phyloP scores from a whole-genome alignment of 352 stramenopile species.

The Globisporangium heterothallicum region DNA sequence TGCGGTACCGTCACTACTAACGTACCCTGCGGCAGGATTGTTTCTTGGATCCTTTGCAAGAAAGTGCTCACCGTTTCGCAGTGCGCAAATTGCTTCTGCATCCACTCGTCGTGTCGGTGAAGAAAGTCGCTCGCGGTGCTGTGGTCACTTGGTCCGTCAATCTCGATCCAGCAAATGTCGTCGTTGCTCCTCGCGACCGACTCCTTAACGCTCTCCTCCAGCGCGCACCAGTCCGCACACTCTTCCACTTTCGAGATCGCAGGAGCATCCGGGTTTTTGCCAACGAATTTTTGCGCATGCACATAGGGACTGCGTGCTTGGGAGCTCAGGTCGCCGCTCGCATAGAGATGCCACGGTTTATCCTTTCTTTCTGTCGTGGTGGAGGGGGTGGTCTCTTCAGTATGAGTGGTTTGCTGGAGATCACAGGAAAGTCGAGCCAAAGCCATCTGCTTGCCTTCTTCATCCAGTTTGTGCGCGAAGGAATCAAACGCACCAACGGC shows the following conservation, averaged over 20 bases:
- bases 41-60: constrained; percentile 32
- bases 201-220: constrained; percentile 30
- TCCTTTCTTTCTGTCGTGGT: constrained; percentile 23
- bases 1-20: constrained; percentile 68
- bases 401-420: background rate
- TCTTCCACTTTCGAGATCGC: constrained; percentile 25
- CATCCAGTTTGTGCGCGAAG: constrained; percentile 50
- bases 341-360: constrained; percentile 72
- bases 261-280: constrained; percentile 1
- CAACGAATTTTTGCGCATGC: constrained; percentile 27
- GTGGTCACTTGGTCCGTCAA: constrained; percentile 40
- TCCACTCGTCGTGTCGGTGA: constrained; percentile 56
- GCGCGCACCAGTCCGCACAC: constrained; percentile 23
- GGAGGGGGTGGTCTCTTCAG: too few species aligned
- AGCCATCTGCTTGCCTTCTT: constrained; percentile 39
- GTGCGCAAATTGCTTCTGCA: constrained; percentile 45
- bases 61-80: constrained; percentile 47
- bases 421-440: constrained; percentile 34
- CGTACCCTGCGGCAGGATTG: constrained; percentile 39
- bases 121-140: constrained; percentile 52
- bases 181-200: constrained; percentile 18
- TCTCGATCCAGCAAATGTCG: constrained; percentile 73
- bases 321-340: constrained; percentile 55
- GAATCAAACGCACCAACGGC: constrained; percentile 52
- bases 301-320: constrained; percentile 42